phyloP scores from a whole-genome alignment of 2,329 filamentous ascomycete genomes.

The Coniochaeta sp. region DNA sequence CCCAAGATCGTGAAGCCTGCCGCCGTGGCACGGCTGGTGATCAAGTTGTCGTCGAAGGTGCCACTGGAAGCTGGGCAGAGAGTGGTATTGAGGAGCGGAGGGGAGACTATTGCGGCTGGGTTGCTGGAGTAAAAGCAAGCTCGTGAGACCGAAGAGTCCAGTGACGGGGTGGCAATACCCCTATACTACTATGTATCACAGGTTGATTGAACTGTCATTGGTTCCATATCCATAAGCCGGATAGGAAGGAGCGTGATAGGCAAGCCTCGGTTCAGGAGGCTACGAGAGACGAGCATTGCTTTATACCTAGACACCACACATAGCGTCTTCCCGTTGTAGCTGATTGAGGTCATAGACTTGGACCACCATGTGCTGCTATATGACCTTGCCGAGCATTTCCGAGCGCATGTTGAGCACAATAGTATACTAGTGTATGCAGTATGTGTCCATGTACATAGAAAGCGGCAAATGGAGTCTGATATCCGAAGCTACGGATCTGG shows the following conservation, averaged over 20 bases:
- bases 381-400: too few relatives aligned
- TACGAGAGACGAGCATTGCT: not conserved
- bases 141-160: not conserved
- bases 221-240: not conserved
- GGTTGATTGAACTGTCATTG: not conserved
- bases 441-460: not conserved
- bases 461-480: not conserved
- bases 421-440: not conserved
- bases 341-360: too few relatives aligned
- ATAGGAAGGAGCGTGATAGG: not conserved
- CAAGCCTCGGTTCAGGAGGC: not conserved
- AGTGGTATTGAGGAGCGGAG: conserved; percentile 73
- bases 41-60: conserved; percentile 66
- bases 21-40: conserved; percentile 65
- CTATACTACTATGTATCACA: not conserved
- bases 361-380: too few relatives aligned
- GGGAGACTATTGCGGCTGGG: conserved; percentile 82
- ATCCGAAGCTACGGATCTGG: not conserved
- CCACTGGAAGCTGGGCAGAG: conserved; percentile 75
- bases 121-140: conserved; percentile 56
- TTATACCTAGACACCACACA: not conserved
- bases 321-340: not conserved
- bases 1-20: conserved; percentile 78
- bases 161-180: not conserved
- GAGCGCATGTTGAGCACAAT: too few relatives aligned